These are phyloP conservation scores for Phytopythium delawarense DNA, from an alignment of 352 stramenopile species.

Conservation along the genomic window DNA sequence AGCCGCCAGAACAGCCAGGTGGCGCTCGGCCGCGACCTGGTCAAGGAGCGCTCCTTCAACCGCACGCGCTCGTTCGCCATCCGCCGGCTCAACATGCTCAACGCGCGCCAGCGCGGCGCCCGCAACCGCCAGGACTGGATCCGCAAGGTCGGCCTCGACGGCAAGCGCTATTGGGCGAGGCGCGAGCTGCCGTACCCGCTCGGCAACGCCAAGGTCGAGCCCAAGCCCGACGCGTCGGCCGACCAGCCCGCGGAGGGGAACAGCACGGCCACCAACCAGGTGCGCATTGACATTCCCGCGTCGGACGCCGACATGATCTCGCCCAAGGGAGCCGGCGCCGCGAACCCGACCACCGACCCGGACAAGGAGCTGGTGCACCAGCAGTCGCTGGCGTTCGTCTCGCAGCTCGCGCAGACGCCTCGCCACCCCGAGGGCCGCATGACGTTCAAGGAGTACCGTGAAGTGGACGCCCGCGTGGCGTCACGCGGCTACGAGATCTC, in stretches of 20 bases:
- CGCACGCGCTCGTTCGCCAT: conserved; percentile 84
- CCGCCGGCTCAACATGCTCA: conserved; percentile 86
- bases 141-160: conserved; percentile 73
- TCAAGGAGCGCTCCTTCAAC: conserved; percentile 71
- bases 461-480: conserved; percentile 81
- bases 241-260: conserved; percentile 7
- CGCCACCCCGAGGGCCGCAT: conserved; percentile 79
- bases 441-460: conserved; percentile 87
- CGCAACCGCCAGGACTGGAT: conserved; percentile 83
- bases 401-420: conserved; percentile 76
- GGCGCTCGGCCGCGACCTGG: conserved; percentile 33
- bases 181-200: conserved; percentile 54
- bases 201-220: conserved; percentile 25
- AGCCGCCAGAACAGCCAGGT: conserved; percentile 15
- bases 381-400: conserved; percentile 83
- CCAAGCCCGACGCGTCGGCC: conserved; percentile 7
- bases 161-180: conserved; percentile 83
- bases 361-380: conserved; percentile 76
- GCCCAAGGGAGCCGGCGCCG: conserved; percentile 8
- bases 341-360: conserved; percentile 8
- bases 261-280: background rate
- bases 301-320: conserved; percentile 44
- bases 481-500: conserved; percentile 87
- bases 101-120: conserved; percentile 69
- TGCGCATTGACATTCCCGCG: conserved; percentile 40